Evolutionary conservation across 208 protist species (phyloP).

Genomic region (Wallacemonas sp.): DNA sequence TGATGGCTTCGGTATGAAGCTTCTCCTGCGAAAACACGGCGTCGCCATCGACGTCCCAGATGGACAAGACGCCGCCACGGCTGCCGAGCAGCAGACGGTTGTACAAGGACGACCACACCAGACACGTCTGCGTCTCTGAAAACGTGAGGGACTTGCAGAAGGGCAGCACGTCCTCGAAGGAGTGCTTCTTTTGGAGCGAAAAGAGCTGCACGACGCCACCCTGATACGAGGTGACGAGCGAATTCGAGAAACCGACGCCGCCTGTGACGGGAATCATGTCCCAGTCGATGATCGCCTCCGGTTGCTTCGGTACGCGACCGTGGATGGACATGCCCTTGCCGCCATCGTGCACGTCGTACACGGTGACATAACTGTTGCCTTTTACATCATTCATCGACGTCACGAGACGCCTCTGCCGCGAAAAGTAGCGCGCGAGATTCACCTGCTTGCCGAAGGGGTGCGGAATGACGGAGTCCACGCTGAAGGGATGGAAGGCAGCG

Average conservation of each 20-base stretch:
- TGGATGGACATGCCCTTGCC: conserved; percentile 22
- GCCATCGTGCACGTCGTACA: conserved; percentile 26
- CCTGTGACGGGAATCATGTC: conserved; percentile 39
- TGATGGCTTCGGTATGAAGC: conserved; percentile 32
- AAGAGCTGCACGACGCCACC: conserved; percentile 38
- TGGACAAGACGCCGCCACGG: conserved; percentile 36
- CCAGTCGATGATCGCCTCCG: conserved; percentile 28
- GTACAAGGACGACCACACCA: conserved; percentile 40
- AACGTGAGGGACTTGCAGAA: conserved; percentile 22
- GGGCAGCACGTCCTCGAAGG: conserved; percentile 24
- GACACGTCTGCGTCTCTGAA: conserved; percentile 41
- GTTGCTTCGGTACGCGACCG: conserved; percentile 21
- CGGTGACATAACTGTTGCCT: conserved; percentile 22
- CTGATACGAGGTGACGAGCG: conserved; percentile 45
- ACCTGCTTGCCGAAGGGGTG: conserved; percentile 23
- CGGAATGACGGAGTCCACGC: conserved; percentile 24
- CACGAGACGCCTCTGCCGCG: conserved; percentile 27
- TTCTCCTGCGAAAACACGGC: conserved; percentile 28
- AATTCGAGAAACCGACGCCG: conserved; percentile 26
- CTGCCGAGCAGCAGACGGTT: conserved; percentile 47
- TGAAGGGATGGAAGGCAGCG: conserved; percentile 34
- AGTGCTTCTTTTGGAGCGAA: conserved; percentile 32
- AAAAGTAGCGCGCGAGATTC: conserved; percentile 26
- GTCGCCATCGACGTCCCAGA: conserved; percentile 44
- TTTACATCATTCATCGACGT: conserved; percentile 27